Percentiles rank a stretch among this genome's conserved stretches.
These are phyloP conservation scores for Pythium phragmiticola DNA, from an alignment of 352 stramenopile genomes.

Conservation along the genomic window DNA sequence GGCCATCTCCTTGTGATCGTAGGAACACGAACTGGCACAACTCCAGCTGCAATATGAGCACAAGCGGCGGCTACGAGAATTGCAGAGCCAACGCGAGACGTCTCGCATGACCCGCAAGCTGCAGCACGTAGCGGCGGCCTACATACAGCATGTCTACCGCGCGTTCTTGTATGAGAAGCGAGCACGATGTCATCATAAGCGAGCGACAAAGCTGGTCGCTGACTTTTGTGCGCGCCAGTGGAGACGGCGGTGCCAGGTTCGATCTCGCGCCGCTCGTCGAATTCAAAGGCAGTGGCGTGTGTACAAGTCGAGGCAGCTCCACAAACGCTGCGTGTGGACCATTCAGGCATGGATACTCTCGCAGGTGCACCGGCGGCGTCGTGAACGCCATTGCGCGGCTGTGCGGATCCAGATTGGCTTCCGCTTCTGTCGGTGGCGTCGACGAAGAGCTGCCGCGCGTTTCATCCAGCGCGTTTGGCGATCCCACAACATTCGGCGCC, in stretches of 20 bases:
- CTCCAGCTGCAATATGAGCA: slow-evolving; percentile 55
- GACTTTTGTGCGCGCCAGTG: slow-evolving; percentile 33
- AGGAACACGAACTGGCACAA: slow-evolving; percentile 46
- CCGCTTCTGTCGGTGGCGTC: slow-evolving; percentile 5
- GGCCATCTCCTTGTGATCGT: neutral
- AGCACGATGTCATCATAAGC: neutral
- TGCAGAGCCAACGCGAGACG: slow-evolving; percentile 52
- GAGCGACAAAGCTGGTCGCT: slow-evolving; percentile 32
- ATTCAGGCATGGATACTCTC: neutral
- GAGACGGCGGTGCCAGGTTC: slow-evolving; percentile 15
- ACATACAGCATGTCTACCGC: slow-evolving; percentile 70
- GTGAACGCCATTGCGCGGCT: neutral
- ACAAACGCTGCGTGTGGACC: neutral
- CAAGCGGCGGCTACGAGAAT: slow-evolving; percentile 26
- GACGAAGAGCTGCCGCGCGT: slow-evolving; percentile 14
- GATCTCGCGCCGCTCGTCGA: slow-evolving; percentile 26
- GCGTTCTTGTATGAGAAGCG: slow-evolving; percentile 23
- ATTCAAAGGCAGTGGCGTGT: slow-evolving; percentile 34
- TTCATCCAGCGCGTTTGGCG: slow-evolving; percentile 53
- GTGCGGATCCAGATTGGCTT: slow-evolving; percentile 39
- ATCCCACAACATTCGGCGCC: slow-evolving; percentile 14
- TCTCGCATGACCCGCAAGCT: slow-evolving; percentile 60
- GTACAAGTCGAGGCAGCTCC: neutral
- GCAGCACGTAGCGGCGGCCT: slow-evolving; percentile 57
- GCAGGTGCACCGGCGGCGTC: neutral